Evolutionary conservation across 345 rosid genomes (phyloP), one percentile per base, ranked within the genome.

Genomic region (Salix dunnii): DNA sequence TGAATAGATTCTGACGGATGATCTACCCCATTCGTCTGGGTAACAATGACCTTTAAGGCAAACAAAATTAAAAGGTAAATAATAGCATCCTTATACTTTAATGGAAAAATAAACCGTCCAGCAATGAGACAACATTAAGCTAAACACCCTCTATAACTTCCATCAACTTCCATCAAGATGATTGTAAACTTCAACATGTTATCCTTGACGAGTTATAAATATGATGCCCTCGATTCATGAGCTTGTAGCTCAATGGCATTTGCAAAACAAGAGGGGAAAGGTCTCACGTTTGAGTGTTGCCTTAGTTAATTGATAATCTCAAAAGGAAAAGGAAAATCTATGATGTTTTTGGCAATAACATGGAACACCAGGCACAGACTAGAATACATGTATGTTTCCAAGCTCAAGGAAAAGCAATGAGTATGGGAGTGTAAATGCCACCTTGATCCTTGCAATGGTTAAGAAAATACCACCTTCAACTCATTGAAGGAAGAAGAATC

Each of bases 1-100:
- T 94, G 97, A 78, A 96, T 91, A 74, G 98, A 88, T 80, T 93
- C 97, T 62, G 95, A 85, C 70, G 86, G 67, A 78, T 87, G 85
- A 74, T 91, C 92, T 31, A 74, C 85, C 38, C 95, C 99, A 83
- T 85, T 89, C 86, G 85, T 86, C 64, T 96, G 98, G 68, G 91
- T 86, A 75, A 96, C 90, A 71, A 96, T 88, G 31, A 94, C 98
- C 98, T 95, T 69, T 7, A 49, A 60, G 71, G 62, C 49, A 42
- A 74, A 35, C 64, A 73, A 23, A 23, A 36, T 25, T 16, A 67
- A 11, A 70, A 33, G 5, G 74, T 77, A 67, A 71, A 42, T 7
- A 64, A 64, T 64, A 20, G 68, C 40, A 11, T n/a, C 62, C 28
- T n/a, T 58, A 55, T 23, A 55, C 61, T 21, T 53, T 21, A 3